A percentile compares a stretch with the other conserved stretches of the same genome.
phyloP scores from a whole-genome alignment of 2,329 filamentous ascomycete species.

The Pseudogymnoascus sp. region DNA sequence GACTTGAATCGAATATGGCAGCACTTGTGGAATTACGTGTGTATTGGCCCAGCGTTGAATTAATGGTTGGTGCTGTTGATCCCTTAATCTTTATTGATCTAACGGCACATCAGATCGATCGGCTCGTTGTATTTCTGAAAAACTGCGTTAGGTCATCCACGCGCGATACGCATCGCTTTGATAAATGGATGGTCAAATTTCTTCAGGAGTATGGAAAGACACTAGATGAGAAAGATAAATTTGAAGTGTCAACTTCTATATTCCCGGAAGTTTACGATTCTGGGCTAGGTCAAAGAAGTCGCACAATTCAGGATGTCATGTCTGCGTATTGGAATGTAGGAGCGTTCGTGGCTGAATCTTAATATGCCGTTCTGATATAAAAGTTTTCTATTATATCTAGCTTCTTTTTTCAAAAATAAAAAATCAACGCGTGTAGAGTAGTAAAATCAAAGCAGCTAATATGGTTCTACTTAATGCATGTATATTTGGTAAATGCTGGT shows the following conservation, averaged over 20 bases:
- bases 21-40: conserved; percentile 27
- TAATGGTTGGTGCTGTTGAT: conserved; percentile 24
- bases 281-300: neutral
- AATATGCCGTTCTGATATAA: neutral
- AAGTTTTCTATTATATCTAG: neutral
- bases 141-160: conserved; percentile 26
- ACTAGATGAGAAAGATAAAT: conserved; percentile 20
- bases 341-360: neutral
- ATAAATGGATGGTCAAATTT: conserved; percentile 29
- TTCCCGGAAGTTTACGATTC: neutral
- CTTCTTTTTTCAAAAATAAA: too few relatives aligned
- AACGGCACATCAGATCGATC: conserved; percentile 24
- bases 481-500: too few relatives aligned
- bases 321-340: neutral
- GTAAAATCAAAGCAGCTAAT: too few relatives aligned
- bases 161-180: conserved; percentile 27
- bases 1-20: conserved; percentile 29
- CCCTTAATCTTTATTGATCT: neutral
- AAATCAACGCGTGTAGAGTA: too few relatives aligned
- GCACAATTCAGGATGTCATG: neutral
- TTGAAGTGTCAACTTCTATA: neutral
- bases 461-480: too few relatives aligned
- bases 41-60: conserved; percentile 31
- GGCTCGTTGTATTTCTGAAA: conserved; percentile 30
- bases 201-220: conserved; percentile 30